Base-by-base conservation (phyloP, 75 land plant genomes). In the Picea glauca region DNA sequence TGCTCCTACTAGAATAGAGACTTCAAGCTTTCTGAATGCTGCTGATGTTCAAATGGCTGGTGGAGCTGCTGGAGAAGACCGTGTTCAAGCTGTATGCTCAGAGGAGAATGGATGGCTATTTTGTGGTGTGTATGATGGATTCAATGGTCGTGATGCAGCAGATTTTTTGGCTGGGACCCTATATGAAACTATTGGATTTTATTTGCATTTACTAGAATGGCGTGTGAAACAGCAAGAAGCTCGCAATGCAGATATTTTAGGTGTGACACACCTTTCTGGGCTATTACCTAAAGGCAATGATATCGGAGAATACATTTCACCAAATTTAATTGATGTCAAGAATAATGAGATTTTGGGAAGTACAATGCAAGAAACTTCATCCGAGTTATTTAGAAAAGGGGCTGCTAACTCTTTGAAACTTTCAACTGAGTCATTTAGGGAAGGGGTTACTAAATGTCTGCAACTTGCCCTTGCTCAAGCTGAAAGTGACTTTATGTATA, bases 71-170 rank as follows among this genome's bases (percentile, higher is more conserved):
- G 26, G 26, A 26, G 26, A 26, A 26, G 26, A 26, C 26, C 26
- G 26, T 26, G 26, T 26, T 26, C 26, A 83, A 18, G 94, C 92
- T 79, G 89, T 94, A 40, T 94, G 96, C 77, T 94, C 94, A 35
- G 96, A 94, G 82, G 89, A 91, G 78, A 80, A 91, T 80, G 94
- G 91, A 1, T 94, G 92, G 94, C 83, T 94, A 13, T 91, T 90
- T 63, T 94, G 96, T 87, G 89, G 83, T 20, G 80, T 91, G 20
- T 91, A 91, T 81, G 96, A 94, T 78, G 96, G 96, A 9, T 94
- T 94, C 77, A 94, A 94, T 78, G 96, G 96, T 23, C 77, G 96
- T 35, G 96, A 94, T 85, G 96, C 96, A 2, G 94, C 96, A 59
- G 94, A 94, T 77, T 94, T 91, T 77, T 77, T 94, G 32, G 94